phyloP scores from a whole-genome alignment of 805 yeast genomes.

The Ogataea methanolica region DNA sequence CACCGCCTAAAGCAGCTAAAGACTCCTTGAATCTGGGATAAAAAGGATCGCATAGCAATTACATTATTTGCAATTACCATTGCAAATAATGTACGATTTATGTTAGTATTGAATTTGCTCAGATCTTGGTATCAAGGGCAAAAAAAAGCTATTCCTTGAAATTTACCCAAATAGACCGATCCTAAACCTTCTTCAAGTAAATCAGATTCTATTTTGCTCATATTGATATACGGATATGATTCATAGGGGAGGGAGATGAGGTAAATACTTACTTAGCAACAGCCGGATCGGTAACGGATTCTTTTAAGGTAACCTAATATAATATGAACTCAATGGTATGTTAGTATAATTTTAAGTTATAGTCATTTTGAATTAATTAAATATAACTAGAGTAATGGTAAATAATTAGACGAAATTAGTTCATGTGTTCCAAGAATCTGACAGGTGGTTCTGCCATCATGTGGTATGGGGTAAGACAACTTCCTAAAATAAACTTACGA shows the following conservation, averaged over 20 bases:
- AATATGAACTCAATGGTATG: background rate
- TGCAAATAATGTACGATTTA: background rate
- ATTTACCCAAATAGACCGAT: too few species aligned
- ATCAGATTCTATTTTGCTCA: too few species aligned
- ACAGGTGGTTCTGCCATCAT: too few species aligned
- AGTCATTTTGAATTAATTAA: background rate
- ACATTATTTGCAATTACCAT: background rate
- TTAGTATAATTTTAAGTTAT: background rate
- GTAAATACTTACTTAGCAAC: conserved; percentile 20
- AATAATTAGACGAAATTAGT: background rate
- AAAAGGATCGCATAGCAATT: background rate
- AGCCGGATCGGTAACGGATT: conserved; percentile 30
- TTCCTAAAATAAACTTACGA: conserved; percentile 20
- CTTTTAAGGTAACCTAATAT: conserved; percentile 35
- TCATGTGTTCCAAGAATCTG: too few species aligned
- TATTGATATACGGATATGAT: too few species aligned
- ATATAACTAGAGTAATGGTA: background rate
- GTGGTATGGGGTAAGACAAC: background rate
- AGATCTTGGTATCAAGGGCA: too few species aligned
- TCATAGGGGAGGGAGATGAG: background rate
- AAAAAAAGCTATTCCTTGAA: too few species aligned
- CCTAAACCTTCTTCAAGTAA: too few species aligned
- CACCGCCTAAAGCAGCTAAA: conserved; percentile 52
- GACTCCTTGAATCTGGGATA: conserved; percentile 44
- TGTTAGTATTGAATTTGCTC: background rate